Evolutionary conservation across 768 basidiomycete species (phyloP).

Genomic region (Boletus rubropictus): DNA sequence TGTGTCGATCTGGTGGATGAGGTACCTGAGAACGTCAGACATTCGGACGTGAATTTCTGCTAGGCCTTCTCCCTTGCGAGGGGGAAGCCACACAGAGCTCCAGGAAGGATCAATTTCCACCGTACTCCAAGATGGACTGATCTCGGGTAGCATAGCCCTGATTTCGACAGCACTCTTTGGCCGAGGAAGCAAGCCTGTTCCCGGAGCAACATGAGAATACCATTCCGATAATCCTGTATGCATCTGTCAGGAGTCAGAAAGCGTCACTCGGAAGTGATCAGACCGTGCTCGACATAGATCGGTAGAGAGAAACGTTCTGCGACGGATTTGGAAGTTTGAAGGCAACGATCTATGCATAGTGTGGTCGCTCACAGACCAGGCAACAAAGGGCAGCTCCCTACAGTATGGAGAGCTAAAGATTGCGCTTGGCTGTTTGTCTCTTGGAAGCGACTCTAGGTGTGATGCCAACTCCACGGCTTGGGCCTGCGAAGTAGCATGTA

Average conservation of each 20-base stretch:
- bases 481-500: conserved; percentile 31
- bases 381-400: conserved; percentile 27
- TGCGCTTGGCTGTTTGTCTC: conserved; percentile 62
- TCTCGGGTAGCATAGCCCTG: conserved; percentile 46
- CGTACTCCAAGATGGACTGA: conserved; percentile 59
- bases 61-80: conserved; percentile 69
- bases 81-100: conserved; percentile 60
- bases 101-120: conserved; percentile 60
- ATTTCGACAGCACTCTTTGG: conserved; percentile 54
- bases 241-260: neutral
- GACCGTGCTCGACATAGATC: conserved; percentile 76
- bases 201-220: conserved; percentile 65
- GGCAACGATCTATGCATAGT: conserved; percentile 62
- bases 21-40: conserved; percentile 43
- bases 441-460: conserved; percentile 59
- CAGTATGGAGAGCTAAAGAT: conserved; percentile 87
- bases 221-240: conserved; percentile 63
- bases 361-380: neutral
- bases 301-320: conserved; percentile 59
- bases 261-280: conserved; percentile 8
- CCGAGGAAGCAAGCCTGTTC: conserved; percentile 72
- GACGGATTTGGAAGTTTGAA: conserved; percentile 69
- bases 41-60: conserved; percentile 56
- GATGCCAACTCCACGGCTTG: conserved; percentile 72
- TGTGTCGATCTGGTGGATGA: conserved; percentile 48